These are phyloP conservation scores for Botrytis elliptica DNA, from an alignment of 2,329 filamentous ascomycete genomes.

Conservation along the genomic window DNA sequence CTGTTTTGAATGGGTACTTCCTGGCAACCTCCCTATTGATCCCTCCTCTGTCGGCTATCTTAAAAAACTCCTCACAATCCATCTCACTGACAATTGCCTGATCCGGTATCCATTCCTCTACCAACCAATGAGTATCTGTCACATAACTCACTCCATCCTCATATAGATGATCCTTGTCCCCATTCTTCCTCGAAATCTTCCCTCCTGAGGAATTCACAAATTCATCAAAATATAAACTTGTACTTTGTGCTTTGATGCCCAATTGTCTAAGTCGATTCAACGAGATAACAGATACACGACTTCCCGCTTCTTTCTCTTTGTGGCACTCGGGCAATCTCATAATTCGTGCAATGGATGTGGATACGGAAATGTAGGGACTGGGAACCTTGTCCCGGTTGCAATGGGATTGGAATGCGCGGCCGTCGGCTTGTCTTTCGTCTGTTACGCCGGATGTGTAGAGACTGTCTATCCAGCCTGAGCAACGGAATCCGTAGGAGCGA, in stretches of 20 bases:
- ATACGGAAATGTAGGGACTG: not conserved
- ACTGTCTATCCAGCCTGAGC: not conserved
- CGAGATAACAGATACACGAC: not conserved
- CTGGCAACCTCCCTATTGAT: not conserved
- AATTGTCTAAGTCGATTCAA: not conserved
- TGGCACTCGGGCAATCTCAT: not conserved
- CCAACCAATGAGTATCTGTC: slow-evolving; percentile 10
- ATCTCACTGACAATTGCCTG: slow-evolving; percentile 3
- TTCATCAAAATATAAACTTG: not conserved
- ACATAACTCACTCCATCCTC: not conserved
- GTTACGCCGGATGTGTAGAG: not conserved
- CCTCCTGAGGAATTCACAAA: not conserved
- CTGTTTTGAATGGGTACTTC: rapidly evolving
- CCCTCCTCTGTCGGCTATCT: not conserved
- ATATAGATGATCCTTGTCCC: not conserved
- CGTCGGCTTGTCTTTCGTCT: not conserved
- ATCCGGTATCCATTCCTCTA: not conserved
- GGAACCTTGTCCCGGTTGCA: not conserved
- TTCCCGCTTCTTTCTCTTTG: not conserved
- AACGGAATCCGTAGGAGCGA: not conserved
- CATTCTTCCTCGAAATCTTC: not conserved
- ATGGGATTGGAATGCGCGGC: not conserved
- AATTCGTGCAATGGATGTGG: not conserved
- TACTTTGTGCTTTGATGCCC: not conserved
- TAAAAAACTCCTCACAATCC: not conserved